These are phyloP conservation scores for Trichoderma lentiforme DNA, from an alignment of 2,329 filamentous ascomycete genomes.

Conservation along the genomic window DNA sequence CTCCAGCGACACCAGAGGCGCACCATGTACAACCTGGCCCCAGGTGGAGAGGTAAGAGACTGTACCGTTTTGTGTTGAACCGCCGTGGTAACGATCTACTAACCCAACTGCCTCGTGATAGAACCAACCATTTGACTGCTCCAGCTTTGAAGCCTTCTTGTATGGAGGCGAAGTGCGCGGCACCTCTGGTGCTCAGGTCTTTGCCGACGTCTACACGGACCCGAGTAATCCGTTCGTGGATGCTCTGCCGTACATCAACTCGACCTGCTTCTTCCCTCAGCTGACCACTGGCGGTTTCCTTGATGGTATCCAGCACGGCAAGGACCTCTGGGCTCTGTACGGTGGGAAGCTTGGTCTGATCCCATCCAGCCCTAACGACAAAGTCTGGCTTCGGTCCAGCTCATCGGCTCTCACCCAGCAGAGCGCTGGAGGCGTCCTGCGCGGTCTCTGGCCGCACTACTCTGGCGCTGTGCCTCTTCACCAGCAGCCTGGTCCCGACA, in stretches of 20 bases:
- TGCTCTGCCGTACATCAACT: slow-evolving; percentile 13
- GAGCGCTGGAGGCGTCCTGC: slow-evolving; percentile 7
- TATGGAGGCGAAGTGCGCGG: neutral
- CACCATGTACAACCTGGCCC: slow-evolving; percentile 13
- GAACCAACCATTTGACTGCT: slow-evolving; percentile 15
- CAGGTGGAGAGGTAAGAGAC: slow-evolving; percentile 5
- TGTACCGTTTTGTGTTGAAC: too few relatives aligned
- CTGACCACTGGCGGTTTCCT: slow-evolving; percentile 5
- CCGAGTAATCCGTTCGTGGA: slow-evolving; percentile 6
- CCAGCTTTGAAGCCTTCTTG: slow-evolving; percentile 1
- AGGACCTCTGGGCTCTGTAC: slow-evolving; percentile 7
- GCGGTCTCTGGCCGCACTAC: slow-evolving; percentile 9
- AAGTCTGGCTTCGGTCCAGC: slow-evolving; percentile 12
- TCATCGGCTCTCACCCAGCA: slow-evolving; percentile 4
- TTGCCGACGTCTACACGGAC: slow-evolving; percentile 7
- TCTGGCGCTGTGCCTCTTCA: neutral
- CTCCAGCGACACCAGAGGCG: slow-evolving; percentile 13
- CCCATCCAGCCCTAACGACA: neutral
- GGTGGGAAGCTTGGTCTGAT: slow-evolving; percentile 6
- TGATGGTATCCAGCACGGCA: slow-evolving; percentile 13
- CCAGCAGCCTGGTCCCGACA: slow-evolving; percentile 2
- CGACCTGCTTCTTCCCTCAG: slow-evolving; percentile 14
- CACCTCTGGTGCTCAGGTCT: neutral
- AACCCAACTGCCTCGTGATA: neutral
- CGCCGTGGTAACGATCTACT: neutral